A percentile compares a stretch with the other conserved stretches of the same genome.
Conservation (phyloP, 495 filamentous ascomycete genomes). For the Podospora fimiseda region DNA sequence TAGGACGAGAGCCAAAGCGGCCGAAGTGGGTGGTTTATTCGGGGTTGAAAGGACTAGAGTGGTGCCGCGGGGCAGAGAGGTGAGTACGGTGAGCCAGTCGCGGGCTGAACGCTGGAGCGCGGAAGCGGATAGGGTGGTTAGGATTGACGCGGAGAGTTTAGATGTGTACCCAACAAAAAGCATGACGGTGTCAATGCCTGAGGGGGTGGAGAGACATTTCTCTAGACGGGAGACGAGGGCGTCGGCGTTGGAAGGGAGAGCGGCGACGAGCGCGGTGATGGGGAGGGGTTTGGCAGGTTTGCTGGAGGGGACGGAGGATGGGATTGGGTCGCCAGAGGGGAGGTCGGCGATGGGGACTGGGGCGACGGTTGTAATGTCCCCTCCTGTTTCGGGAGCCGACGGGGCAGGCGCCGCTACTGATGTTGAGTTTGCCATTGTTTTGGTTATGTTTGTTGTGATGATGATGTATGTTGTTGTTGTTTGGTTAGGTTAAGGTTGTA, state of each 20-base stretch:
- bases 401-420: conserved; percentile 12
- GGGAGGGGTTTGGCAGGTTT: conserved; percentile 26
- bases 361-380: conserved; percentile 11
- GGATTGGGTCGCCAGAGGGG: conserved; percentile 32
- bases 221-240: conserved; percentile 45
- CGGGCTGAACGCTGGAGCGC: conserved; percentile 33
- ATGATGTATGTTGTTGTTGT: too few relatives aligned
- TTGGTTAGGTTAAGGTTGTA: too few relatives aligned
- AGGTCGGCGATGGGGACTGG: conserved; percentile 30
- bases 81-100: conserved; percentile 36
- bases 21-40: conserved; percentile 31
- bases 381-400: conserved; percentile 12
- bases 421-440: too few relatives aligned
- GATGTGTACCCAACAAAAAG: conserved; percentile 60
- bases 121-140: conserved; percentile 29
- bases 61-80: conserved; percentile 30
- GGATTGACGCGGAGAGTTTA: conserved; percentile 40
- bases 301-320: conserved; percentile 34
- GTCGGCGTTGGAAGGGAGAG: conserved; percentile 39
- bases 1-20: conserved; percentile 36
- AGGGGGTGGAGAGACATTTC: conserved; percentile 51
- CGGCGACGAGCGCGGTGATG: conserved; percentile 27
- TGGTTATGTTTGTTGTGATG: too few relatives aligned
- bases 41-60: conserved; percentile 29
- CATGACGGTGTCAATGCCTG: conserved; percentile 56